Base-by-base conservation (phyloP, 805 yeast species). In the Hyphopichia homilentoma region DNA sequence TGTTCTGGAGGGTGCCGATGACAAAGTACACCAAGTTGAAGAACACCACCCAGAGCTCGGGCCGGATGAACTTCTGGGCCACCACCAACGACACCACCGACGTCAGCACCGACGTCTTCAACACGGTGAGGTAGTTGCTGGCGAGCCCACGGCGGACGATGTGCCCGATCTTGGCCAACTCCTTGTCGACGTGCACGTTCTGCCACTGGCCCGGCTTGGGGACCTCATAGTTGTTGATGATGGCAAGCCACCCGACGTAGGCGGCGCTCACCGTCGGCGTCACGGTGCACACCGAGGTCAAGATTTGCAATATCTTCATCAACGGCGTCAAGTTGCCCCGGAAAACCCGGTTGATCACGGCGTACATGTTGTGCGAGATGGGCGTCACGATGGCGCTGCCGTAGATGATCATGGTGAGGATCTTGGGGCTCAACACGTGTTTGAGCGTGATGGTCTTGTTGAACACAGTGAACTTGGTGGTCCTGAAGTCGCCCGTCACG, bases 1-100 rank as follows among this genome's bases (percentile, higher is more conserved):
- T 69, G 47, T 80, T 80, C 44, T 79, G 82, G 34, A 68, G 65
- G 1, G 85, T 79, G 1, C 84, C 84, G 35, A 79, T 56, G 4
- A 79, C 48, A 41, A 79, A 79, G 45, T 71, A 78, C 15, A 79
- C 73, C 20, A 75, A 40, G 42, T 70, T 73, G 57, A 77, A 77
- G 49, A 78, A 79, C 3, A 75, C 76, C 7, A 76, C 79, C 87
- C 87, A 80, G 19, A 71, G 57, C 44, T 78, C 75, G 2, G 81
- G 80, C 6, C 67, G 61, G 8, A 80, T 43, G 39, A 65, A 76
- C 32, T 61, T 71, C 48, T 80, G 87, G 4, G 84, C 83, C 19
- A 77, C 37, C 1, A 70, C 44, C 47, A 78, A 54, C 4, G 78
- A 69, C 3, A 72, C 45, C 8, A 76, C 70, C 22, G 77, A 70